phyloP scores from a whole-genome alignment of 1,284 basidiomycete genomes.

The Pterulicium gracile region DNA sequence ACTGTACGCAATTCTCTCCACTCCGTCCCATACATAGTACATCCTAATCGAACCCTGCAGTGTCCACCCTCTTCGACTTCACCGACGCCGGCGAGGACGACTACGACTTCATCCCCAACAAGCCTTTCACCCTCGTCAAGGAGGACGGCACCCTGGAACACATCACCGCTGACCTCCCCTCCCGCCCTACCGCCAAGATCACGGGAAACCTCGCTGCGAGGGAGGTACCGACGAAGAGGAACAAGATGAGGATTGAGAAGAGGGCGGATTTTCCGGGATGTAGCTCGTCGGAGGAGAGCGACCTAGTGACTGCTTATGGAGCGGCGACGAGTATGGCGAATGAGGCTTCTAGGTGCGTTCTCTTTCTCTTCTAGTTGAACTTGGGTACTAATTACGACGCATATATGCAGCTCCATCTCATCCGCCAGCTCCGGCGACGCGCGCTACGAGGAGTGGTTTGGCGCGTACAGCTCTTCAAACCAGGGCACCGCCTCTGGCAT shows the following conservation, averaged over 20 bases:
- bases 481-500: conserved; percentile 29
- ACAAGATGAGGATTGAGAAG: conserved; percentile 16
- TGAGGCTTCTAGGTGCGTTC: not conserved
- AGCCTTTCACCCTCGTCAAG: conserved; percentile 30
- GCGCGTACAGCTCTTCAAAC: conserved; percentile 28
- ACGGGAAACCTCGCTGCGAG: conserved; percentile 8
- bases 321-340: not conserved
- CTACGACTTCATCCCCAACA: conserved; percentile 31
- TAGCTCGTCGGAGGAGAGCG: conserved; percentile 22
- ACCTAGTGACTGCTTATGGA: conserved; percentile 20
- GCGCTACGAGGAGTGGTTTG: conserved; percentile 39
- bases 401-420: too few species aligned
- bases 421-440: not conserved
- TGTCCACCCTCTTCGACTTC: conserved; percentile 39
- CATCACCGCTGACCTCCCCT: conserved; percentile 23
- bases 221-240: too few species aligned
- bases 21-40: conserved; percentile 20
- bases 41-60: conserved; percentile 15
- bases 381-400: too few species aligned
- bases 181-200: conserved; percentile 23
- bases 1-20: conserved; percentile 26
- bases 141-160: conserved; percentile 18
- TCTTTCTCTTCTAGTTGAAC: not conserved
- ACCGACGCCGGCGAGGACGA: conserved; percentile 25
- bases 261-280: conserved; percentile 30